Percentiles rank a stretch among this genome's conserved stretches.
phyloP scores from a whole-genome alignment of 495 filamentous ascomycete species.

The Aspergillus panamensis region DNA sequence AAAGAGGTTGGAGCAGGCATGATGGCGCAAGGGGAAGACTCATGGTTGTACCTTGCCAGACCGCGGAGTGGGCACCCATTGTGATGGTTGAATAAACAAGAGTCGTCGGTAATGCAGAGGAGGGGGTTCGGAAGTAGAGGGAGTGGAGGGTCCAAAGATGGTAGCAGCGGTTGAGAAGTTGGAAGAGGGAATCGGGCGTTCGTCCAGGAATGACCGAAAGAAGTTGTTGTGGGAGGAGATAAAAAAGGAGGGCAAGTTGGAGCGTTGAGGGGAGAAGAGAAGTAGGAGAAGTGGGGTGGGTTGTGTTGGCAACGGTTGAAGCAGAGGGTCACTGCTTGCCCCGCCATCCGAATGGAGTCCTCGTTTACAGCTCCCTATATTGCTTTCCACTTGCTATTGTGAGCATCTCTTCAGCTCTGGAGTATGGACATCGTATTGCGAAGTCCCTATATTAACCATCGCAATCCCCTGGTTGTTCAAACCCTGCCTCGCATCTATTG shows the following conservation, averaged over 20 bases:
- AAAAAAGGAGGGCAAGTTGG: constrained; percentile 2
- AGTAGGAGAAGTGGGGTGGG: constrained; percentile 22
- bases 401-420: not conserved
- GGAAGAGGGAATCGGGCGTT: constrained; percentile 11
- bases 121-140: constrained; percentile 27
- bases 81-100: constrained; percentile 27
- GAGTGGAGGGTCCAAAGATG: not conserved
- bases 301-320: constrained; percentile 31
- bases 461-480: too few relatives aligned
- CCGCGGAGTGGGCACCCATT: constrained; percentile 41
- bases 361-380: not conserved
- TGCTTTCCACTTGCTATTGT: not conserved
- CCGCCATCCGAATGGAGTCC: constrained; percentile 16
- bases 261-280: constrained; percentile 22
- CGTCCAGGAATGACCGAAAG: constrained; percentile 11
- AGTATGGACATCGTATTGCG: too few relatives aligned
- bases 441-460: too few relatives aligned
- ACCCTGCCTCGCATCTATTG: too few relatives aligned
- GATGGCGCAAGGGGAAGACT: not conserved
- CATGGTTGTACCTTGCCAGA: constrained; percentile 55
- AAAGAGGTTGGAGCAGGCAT: not conserved
- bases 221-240: constrained; percentile 9
- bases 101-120: constrained; percentile 5
- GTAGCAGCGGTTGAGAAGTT: not conserved
- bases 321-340: constrained; percentile 15